A percentile compares a stretch with the other conserved stretches of the same genome.
These are phyloP conservation scores for Phytophthora tentaculata DNA, from an alignment of 352 stramenopile species.

Conservation along the genomic window DNA sequence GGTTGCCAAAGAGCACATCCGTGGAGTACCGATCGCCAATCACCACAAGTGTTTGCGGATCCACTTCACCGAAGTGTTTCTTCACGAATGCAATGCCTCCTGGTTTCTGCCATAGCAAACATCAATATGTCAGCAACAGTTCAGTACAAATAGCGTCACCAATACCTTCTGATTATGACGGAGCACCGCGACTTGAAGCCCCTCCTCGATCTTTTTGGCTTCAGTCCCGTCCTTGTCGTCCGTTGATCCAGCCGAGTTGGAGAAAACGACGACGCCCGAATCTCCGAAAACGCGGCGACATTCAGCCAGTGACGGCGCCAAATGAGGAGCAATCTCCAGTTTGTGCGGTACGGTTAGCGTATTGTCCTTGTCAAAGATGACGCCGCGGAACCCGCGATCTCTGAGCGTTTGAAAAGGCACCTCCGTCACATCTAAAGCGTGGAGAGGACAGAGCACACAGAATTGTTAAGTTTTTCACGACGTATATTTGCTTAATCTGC, in stretches of 20 bases:
- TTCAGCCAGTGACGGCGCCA: conserved; percentile 70
- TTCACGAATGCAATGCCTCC: conserved; percentile 89
- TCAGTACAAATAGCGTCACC: neutral
- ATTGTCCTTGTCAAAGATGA: conserved; percentile 99
- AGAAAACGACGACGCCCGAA: conserved; percentile 92
- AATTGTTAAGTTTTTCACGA: conserved; percentile 1
- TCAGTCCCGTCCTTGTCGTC: conserved; percentile 90
- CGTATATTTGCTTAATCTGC: neutral
- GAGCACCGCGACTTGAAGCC: conserved; percentile 88
- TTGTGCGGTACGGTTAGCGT: conserved; percentile 94
- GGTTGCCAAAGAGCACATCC: conserved; percentile 97
- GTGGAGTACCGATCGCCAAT: conserved; percentile 97
- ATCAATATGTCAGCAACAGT: conserved; percentile 4
- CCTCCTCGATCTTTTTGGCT: conserved; percentile 80
- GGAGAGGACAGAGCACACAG: neutral
- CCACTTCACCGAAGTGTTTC: conserved; percentile 78
- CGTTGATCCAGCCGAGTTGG: conserved; percentile 94
- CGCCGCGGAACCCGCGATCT: conserved; percentile 88
- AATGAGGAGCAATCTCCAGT: conserved; percentile 76
- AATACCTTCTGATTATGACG: conserved; percentile 90
- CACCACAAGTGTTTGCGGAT: conserved; percentile 91
- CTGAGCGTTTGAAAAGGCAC: conserved; percentile 79
- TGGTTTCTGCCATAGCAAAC: conserved; percentile 82
- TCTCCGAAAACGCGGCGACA: conserved; percentile 92
- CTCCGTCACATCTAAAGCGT: conserved; percentile 75